Evolutionary conservation across 2,329 filamentous ascomycete genomes (phyloP).

Genomic region (Rhynchosporium graminicola): DNA sequence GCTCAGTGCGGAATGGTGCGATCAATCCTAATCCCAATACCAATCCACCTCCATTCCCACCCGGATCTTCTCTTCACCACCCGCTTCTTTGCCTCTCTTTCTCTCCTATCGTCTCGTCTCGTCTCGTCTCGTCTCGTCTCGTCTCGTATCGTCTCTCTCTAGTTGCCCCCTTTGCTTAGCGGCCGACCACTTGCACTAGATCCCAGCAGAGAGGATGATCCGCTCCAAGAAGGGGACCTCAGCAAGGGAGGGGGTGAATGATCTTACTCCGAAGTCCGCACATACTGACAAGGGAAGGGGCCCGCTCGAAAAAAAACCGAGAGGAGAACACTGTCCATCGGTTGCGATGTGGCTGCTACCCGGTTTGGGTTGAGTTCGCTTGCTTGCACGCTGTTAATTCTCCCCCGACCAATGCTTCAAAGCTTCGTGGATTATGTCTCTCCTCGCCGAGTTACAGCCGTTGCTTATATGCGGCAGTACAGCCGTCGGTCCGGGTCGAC

Average conservation of each 20-base stretch:
- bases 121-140: neutral
- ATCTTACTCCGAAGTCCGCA: neutral
- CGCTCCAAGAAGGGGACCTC: neutral
- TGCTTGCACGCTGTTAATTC: neutral
- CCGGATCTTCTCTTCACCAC: neutral
- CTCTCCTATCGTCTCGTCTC: neutral
- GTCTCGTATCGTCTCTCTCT: neutral
- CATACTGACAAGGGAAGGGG: neutral
- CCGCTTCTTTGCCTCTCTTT: neutral
- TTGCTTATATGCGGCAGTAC: conserved; percentile 10
- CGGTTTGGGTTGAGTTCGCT: conserved; percentile 3
- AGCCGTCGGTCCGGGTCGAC: conserved; percentile 19
- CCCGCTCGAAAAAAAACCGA: neutral
- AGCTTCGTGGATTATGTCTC: neutral
- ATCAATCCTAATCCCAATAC: neutral
- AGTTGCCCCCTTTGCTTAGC: neutral
- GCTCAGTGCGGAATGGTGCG: too few species aligned
- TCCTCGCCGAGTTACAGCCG: conserved; percentile 5
- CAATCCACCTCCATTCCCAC: too few species aligned
- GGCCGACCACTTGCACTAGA: neutral
- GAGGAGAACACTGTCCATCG: neutral
- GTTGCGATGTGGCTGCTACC: conserved; percentile 6
- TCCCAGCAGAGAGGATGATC: conserved; percentile 5
- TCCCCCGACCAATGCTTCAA: conserved; percentile 15
- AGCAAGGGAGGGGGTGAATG: neutral